Percentiles rank a stretch among this genome's conserved stretches.
Evolutionary conservation across 331 rosid genomes (phyloP).

Genomic region (Pyracantha coccinea): DNA sequence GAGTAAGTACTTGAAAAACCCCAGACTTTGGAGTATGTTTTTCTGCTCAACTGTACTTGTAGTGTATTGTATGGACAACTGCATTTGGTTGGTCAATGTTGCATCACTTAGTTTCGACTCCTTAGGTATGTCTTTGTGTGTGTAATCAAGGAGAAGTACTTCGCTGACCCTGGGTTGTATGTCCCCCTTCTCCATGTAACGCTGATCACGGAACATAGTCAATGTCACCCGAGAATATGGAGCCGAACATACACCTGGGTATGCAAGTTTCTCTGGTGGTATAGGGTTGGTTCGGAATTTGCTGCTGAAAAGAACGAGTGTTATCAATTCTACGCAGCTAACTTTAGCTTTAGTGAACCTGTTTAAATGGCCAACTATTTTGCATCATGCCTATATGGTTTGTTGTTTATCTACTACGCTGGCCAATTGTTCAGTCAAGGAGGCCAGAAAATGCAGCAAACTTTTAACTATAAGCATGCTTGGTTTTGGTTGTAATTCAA

Average conservation of each 20-base stretch:
- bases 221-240: neutral
- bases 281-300: neutral
- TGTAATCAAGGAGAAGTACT: neutral
- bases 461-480: neutral
- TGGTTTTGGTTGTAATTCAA: neutral
- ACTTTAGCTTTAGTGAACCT: too few relatives aligned
- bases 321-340: neutral
- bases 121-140: neutral
- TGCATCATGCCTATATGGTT: neutral
- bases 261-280: neutral
- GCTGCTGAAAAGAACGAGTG: neutral
- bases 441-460: neutral
- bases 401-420: neutral
- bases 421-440: neutral
- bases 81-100: conserved; percentile 15
- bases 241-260: neutral
- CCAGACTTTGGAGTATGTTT: conserved; percentile 20
- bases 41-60: conserved; percentile 25
- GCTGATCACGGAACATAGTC: neutral
- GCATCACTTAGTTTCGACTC: neutral
- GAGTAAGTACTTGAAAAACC: conserved; percentile 10
- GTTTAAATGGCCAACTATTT: neutral
- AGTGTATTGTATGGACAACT: conserved; percentile 15
- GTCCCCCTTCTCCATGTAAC: neutral
- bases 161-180: neutral